A percentile compares a stretch with the other conserved stretches of the same genome.
phyloP scores from a whole-genome alignment of 345 rosid genomes.

The Trapa incisa region DNA sequence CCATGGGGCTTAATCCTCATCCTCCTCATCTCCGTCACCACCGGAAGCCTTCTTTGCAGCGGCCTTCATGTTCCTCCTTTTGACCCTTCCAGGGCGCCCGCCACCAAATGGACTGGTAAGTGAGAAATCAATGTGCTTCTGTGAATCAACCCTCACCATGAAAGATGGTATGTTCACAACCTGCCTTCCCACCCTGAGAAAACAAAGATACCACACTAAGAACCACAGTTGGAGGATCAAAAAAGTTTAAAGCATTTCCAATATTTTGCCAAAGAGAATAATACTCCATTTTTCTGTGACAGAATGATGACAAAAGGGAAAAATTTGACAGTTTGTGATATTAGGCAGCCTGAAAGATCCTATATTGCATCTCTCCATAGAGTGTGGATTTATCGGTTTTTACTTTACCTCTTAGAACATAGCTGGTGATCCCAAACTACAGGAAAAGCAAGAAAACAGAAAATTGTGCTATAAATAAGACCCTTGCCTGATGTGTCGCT shows the following conservation, averaged over 20 bases:
- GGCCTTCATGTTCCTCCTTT: slow-evolving; percentile 35
- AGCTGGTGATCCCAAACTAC: neutral
- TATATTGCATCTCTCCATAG: too few relatives aligned
- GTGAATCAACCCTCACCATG: slow-evolving; percentile 40
- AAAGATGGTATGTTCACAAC: slow-evolving; percentile 40
- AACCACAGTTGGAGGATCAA: neutral
- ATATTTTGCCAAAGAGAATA: too few relatives aligned
- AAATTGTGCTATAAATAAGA: neutral
- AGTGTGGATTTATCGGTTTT: too few relatives aligned
- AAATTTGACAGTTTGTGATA: too few relatives aligned
- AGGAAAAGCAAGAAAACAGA: neutral
- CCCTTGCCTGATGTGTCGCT: slow-evolving; percentile 32
- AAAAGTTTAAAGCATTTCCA: too few relatives aligned
- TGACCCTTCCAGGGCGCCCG: slow-evolving; percentile 39
- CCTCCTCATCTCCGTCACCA: slow-evolving; percentile 42
- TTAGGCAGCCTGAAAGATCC: too few relatives aligned
- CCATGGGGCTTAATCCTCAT: slow-evolving; percentile 17
- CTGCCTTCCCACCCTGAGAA: slow-evolving; percentile 36
- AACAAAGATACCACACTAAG: neutral
- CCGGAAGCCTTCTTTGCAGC: slow-evolving; percentile 39
- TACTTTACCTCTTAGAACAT: too few relatives aligned
- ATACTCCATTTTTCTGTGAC: too few relatives aligned
- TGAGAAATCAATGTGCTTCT: slow-evolving; percentile 38
- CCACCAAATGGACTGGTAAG: slow-evolving; percentile 35
- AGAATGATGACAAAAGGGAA: too few relatives aligned